Conservation (phyloP, 2,329 filamentous ascomycete species). For the Thermomyces lanuginosus region DNA sequence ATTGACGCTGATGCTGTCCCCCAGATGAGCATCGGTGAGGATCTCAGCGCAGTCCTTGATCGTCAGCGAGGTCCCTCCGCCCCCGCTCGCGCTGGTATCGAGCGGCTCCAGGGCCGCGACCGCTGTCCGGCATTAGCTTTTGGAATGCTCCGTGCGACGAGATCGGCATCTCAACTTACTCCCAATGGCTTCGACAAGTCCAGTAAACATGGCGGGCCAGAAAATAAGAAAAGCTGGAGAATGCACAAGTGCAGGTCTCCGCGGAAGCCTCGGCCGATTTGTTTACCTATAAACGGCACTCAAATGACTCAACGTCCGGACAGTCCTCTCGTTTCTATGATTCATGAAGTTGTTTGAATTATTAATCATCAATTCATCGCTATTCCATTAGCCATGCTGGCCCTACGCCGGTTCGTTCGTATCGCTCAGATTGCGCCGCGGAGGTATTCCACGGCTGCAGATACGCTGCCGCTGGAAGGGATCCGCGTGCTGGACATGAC, state of each 20-base stretch:
- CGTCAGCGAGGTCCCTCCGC: slow-evolving; percentile 76
- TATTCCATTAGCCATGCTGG: too few relatives aligned
- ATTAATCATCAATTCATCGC: too few relatives aligned
- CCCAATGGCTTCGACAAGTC: slow-evolving; percentile 82
- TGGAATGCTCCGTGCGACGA: slow-evolving; percentile 12
- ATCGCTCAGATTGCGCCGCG: too few relatives aligned
- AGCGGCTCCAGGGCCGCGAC: slow-evolving; percentile 66
- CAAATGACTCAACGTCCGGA: too few relatives aligned
- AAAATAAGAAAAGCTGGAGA: slow-evolving; percentile 6
- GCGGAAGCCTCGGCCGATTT: neutral
- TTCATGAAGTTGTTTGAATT: too few relatives aligned
- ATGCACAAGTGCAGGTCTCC: neutral
- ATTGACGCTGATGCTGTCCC: slow-evolving; percentile 90
- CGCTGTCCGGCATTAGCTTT: slow-evolving; percentile 38
- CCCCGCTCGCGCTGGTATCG: slow-evolving; percentile 53
- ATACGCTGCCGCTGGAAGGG: slow-evolving; percentile 57
- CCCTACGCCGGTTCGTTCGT: too few relatives aligned
- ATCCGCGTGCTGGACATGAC: slow-evolving; percentile 93
- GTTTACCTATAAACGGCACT: too few relatives aligned
- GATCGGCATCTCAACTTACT: slow-evolving; percentile 41
- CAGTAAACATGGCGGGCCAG: slow-evolving; percentile 68
- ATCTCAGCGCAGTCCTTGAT: slow-evolving; percentile 63
- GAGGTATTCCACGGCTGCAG: too few relatives aligned
- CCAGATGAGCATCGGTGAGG: slow-evolving; percentile 65
- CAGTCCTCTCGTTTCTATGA: too few relatives aligned